Evolutionary conservation across 768 basidiomycete species (phyloP), one percentile per base, ranked within the genome.

Genomic region (Cystoderma amianthinum): DNA sequence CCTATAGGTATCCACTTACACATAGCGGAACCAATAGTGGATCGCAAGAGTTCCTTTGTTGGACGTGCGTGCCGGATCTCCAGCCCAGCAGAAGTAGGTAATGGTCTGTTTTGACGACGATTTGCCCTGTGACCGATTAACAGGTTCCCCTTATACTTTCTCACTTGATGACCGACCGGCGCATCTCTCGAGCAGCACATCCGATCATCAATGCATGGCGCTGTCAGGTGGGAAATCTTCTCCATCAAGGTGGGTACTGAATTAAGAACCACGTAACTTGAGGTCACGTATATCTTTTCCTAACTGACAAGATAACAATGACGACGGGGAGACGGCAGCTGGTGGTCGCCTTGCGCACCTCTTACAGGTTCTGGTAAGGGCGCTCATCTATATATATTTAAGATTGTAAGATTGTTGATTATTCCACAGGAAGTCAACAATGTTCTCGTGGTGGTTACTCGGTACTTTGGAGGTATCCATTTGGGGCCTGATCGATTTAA

Each of bases 261-360:
- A 20, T 32, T 25, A 21, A 35, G 36, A 18, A n/a, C 15, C 9
- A 12, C 9, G n/a, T 20, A 15, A 21, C 18, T 16, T 22, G 32
- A 2, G 23, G 6, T 37, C 32, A 30, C 21, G 16, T 16, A 18
- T n/a, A 15, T 34, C 23, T 6, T 13, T 36, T 4, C 38, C 36
- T 11, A 15, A 15, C 24, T 23, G 16, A 4, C 11, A 17, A 91
- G 94, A 97, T 54, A 94, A 96, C 44, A 90, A 94, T 43, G 94
- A 98, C 45, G 88, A 97, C 44, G 90, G 93, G 1, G 95, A 99
- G 64, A 81, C 85, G 0, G 92, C 90, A 1, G 95, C 95, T 15
- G 95, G 95, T 3, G 81, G 85, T 32, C 76, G 95, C 13, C 63
- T 98, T 16, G 90, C 90, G 1, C 94, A 97, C 59, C 71, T 99